phyloP scores from a whole-genome alignment of 1,284 basidiomycete species.

The Fomitiporia mediterranea region DNA sequence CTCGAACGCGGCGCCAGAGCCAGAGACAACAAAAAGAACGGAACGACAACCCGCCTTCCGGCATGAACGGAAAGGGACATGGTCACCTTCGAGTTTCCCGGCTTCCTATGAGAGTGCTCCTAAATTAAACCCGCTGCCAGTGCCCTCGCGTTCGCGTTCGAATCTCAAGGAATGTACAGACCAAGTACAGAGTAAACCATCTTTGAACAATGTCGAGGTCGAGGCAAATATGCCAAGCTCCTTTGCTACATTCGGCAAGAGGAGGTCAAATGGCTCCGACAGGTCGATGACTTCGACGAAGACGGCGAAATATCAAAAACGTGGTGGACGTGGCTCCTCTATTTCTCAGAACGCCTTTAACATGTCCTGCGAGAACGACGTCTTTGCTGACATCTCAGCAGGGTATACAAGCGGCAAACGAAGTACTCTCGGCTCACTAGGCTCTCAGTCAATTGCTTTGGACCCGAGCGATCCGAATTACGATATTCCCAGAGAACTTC shows the following conservation, averaged over 20 bases:
- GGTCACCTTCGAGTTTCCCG: conserved; percentile 42
- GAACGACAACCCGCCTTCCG: no score
- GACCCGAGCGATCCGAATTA: conserved; percentile 61
- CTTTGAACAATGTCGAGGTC: neutral
- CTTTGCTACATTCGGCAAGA: conserved; percentile 47
- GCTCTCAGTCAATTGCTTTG: conserved; percentile 37
- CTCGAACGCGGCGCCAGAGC: conserved; percentile 42
- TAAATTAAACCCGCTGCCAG: conserved; percentile 55
- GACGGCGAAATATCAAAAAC: conserved; percentile 36
- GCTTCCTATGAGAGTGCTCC: conserved; percentile 35
- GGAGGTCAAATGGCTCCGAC: conserved; percentile 32
- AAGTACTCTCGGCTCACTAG: conserved; percentile 58
- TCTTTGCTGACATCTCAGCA: conserved; percentile 46
- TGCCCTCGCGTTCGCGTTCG: conserved; percentile 31
- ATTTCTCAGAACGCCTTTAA: conserved; percentile 27
- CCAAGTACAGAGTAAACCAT: neutral
- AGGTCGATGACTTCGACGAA: conserved; percentile 32
- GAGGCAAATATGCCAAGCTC: conserved; percentile 32
- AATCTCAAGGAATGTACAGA: conserved; percentile 23
- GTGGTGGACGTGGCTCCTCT: conserved; percentile 34
- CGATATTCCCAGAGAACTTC: conserved; percentile 72
- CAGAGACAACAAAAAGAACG: no score
- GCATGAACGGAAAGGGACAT: neutral
- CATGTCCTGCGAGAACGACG: conserved; percentile 8
- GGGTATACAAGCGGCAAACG: conserved; percentile 54